These are phyloP conservation scores for Carex kokanica DNA, from an alignment of 176 grass and related monocot genomes.

Conservation along the genomic window DNA sequence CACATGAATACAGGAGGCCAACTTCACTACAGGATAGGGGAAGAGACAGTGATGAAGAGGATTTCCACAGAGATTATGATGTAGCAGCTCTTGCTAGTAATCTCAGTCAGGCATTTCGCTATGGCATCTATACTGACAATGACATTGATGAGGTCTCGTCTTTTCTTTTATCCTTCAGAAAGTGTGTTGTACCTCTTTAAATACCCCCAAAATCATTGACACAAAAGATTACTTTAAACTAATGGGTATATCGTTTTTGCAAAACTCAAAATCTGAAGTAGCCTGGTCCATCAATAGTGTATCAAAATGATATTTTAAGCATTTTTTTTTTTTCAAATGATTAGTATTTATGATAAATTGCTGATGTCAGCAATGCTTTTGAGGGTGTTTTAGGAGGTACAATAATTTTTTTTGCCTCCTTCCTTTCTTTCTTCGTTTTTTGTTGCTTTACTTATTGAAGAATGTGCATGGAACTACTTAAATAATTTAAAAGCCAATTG, in stretches of 20 bases:
- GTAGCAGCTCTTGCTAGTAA: constrained; percentile 93
- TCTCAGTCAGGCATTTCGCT: constrained; percentile 88
- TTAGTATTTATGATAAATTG: not conserved
- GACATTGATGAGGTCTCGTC: constrained; percentile 79
- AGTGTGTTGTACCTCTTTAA: not conserved
- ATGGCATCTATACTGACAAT: constrained; percentile 76
- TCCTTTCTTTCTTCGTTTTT: not conserved
- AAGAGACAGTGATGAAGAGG: constrained; percentile 96
- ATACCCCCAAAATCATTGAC: constrained; percentile 1
- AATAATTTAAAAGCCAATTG: not conserved
- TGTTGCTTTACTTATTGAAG: not conserved
- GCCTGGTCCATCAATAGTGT: not conserved
- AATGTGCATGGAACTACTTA: not conserved
- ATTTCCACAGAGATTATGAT: constrained; percentile 93
- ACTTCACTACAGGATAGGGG: constrained; percentile 80
- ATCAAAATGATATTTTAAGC: not conserved
- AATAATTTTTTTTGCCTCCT: not conserved
- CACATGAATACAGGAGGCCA: constrained; percentile 55
- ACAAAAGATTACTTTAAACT: not conserved
- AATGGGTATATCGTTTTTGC: not conserved
- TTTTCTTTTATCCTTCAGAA: not conserved
- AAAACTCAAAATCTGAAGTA: not conserved
- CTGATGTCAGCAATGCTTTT: not conserved
- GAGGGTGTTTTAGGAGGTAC: constrained; percentile 6
- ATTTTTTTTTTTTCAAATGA: not conserved